These are phyloP conservation scores for Verticillium tricorpus DNA, from an alignment of 2,329 filamentous ascomycete genomes.

Conservation along the genomic window DNA sequence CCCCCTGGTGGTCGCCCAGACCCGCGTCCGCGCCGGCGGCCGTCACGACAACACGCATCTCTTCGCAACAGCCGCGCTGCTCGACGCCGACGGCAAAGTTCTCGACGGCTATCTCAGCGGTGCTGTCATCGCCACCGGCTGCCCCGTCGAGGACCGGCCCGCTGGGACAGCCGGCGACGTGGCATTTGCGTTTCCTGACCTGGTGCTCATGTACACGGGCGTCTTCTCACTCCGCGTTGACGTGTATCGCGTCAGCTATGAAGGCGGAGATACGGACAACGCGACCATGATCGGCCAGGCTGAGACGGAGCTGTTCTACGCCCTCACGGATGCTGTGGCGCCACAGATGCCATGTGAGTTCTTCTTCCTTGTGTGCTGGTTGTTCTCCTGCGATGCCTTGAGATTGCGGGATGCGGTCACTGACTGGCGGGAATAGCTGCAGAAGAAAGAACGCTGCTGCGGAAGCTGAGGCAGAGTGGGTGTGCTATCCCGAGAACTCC, in stretches of 20 bases:
- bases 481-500: background rate
- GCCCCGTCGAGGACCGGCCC: conserved; percentile 3
- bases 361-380: background rate
- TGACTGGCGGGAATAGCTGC: background rate
- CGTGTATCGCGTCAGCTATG: conserved; percentile 17
- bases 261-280: background rate
- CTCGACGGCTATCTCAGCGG: conserved; percentile 16
- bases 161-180: conserved; percentile 6
- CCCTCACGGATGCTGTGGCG: background rate
- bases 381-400: background rate
- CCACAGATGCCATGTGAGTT: background rate
- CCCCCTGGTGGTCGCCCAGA: conserved; percentile 17
- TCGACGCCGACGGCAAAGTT: conserved; percentile 13
- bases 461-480: background rate
- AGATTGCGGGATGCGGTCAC: too few relatives aligned
- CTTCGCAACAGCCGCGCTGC: conserved; percentile 21
- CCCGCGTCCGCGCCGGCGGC: conserved; percentile 6
- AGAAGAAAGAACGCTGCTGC: background rate
- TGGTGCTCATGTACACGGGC: conserved; percentile 17
- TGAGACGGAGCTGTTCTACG: background rate
- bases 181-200: conserved; percentile 20
- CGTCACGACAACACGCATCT: conserved; percentile 11
- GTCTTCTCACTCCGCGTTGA: conserved; percentile 22
- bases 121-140: conserved; percentile 13
- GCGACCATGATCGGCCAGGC: background rate